Evolutionary conservation across 83 land plant genomes (phyloP).

Genomic region (Thuja plicata): DNA sequence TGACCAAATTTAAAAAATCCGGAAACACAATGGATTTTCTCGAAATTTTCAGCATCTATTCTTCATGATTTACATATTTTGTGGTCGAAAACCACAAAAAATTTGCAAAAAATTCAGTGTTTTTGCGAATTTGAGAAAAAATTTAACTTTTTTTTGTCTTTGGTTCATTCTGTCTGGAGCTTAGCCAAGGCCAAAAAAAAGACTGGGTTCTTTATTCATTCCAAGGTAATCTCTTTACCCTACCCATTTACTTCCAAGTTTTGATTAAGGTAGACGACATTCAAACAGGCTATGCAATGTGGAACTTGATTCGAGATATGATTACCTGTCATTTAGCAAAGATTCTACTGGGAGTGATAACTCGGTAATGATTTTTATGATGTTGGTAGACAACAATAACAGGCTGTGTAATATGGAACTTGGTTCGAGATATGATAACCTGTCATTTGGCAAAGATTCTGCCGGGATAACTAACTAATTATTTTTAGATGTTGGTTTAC

Average conservation of each 20-base stretch:
- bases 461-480: neutral
- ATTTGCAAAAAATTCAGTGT: too few relatives aligned
- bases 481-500: neutral
- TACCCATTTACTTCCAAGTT: neutral
- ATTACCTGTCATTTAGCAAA: neutral
- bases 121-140: too few relatives aligned
- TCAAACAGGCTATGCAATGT: neutral
- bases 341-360: neutral
- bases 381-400: neutral
- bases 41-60: too few relatives aligned
- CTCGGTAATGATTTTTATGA: neutral
- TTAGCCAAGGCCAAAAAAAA: too few relatives aligned
- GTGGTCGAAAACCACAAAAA: too few relatives aligned
- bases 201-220: neutral
- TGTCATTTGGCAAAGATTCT: neutral
- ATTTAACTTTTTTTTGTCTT: too few relatives aligned
- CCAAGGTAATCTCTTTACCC: neutral
- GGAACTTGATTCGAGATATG: neutral
- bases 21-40: too few relatives aligned
- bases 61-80: too few relatives aligned
- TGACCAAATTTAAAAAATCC: too few relatives aligned
- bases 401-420: neutral
- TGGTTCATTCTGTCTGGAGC: too few relatives aligned
- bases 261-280: neutral
- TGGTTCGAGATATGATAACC: neutral